Base-by-base conservation (phyloP, 2,329 filamentous ascomycete genomes). In the Fusarium phyllophilum region DNA sequence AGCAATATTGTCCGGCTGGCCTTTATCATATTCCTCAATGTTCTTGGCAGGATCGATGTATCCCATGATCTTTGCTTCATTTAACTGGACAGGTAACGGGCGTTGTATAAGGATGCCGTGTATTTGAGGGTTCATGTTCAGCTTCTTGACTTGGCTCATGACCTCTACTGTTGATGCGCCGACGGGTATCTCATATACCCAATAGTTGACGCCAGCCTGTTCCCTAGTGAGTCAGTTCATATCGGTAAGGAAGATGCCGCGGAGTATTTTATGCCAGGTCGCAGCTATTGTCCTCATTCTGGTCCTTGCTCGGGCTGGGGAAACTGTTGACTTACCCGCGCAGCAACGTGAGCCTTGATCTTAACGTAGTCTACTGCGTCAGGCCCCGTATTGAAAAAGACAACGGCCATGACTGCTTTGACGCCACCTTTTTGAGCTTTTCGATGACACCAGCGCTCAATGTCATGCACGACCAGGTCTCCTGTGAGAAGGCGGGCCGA, bases 201-300 rank as follows among this genome's bases (percentile, higher is more conserved):
- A 51, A 1, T 51, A 51, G 2, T 2, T 2, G 1, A 51, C 46
- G 1, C 46, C 29, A 18, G 46, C 46, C 46, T 48, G 4, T 22
- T 20, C 0, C 20, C 1, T 0, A 17, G 20, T 8, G 6, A 7
- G 45, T 31, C 3, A 31, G 8, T 6, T 31, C 3, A 0, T 6
- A 4, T 48, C 45, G 4, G 0, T 1, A 14, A 29, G 5, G 0
- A 6, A 11, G 44, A 9, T 6, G 11, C 44, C 9, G 5, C 17
- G 8, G 8, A 14, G 44, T 22, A 12, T n/a, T 20, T 17, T n/a
- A 10, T 31, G 26, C 6, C 3, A 15, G 5, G 11, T 31, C 4
- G 29, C 11, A 31, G 46, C 11, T 18, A 5, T 18, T 49, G 3
- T 49, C 46, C 29, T 33, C 45, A 0, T 0, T 17, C 26, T n/a